These are phyloP conservation scores for Vitis riparia DNA, from an alignment of 164 flowering plant genomes.

Conservation along the genomic window DNA sequence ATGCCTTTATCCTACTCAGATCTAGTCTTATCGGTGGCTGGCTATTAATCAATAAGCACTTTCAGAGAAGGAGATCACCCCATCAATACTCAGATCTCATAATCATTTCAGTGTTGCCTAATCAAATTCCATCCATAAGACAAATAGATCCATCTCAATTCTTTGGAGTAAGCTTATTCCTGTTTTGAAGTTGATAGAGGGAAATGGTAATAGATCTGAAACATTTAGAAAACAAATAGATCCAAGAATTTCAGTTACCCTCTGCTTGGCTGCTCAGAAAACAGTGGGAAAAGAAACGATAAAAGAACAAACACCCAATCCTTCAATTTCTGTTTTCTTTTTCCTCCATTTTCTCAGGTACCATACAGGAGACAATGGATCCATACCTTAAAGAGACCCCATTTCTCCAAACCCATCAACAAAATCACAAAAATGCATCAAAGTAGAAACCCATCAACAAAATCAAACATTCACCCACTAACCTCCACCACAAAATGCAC, in stretches of 20 bases:
- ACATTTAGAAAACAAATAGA: background rate
- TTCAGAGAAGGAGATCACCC: background rate
- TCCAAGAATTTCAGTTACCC: background rate
- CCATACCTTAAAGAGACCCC: background rate
- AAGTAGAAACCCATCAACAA: background rate
- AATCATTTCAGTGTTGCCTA: no score
- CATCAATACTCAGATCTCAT: background rate
- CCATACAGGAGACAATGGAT: conserved; percentile 2
- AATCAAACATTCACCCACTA: background rate
- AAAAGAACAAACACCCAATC: background rate
- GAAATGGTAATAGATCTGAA: background rate
- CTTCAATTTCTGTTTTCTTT: background rate
- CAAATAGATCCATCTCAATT: background rate
- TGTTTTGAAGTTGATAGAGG: background rate
- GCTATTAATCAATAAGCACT: background rate
- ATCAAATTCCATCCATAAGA: background rate
- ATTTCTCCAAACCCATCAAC: background rate
- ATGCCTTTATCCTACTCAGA: no score
- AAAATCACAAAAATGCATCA: background rate
- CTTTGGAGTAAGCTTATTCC: background rate
- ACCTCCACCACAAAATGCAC: background rate
- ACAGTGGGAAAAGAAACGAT: background rate
- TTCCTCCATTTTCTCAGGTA: conserved; percentile 3
- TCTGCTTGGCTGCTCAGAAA: background rate
- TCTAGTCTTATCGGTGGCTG: background rate